These are phyloP conservation scores for Claviceps digitariae DNA, from an alignment of 2,329 filamentous ascomycete species.

Conservation along the genomic window DNA sequence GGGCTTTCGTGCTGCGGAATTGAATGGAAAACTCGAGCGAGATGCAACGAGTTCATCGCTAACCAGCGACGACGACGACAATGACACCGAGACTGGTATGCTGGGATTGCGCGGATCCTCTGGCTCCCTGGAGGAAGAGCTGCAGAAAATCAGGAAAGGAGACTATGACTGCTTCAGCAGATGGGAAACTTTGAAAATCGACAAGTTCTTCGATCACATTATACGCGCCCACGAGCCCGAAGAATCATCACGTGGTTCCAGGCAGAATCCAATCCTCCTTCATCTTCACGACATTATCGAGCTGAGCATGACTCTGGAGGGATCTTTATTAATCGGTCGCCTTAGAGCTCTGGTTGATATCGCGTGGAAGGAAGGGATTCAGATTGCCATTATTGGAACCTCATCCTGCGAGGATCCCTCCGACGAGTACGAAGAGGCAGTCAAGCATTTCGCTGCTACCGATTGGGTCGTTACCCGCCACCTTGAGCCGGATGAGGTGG, in stretches of 20 bases:
- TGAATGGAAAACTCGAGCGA: slow-evolving; percentile 39
- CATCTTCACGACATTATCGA: slow-evolving; percentile 74
- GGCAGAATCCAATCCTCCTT: slow-evolving; percentile 47
- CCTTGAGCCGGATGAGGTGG: slow-evolving; percentile 17
- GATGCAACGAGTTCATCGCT: slow-evolving; percentile 25
- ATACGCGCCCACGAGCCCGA: slow-evolving; percentile 31
- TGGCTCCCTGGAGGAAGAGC: slow-evolving; percentile 27
- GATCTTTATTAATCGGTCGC: slow-evolving; percentile 53
- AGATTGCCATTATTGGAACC: slow-evolving; percentile 69
- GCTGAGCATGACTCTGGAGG: slow-evolving; percentile 55
- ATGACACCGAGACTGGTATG: slow-evolving; percentile 19
- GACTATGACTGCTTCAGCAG: slow-evolving; percentile 26
- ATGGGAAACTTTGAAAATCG: slow-evolving; percentile 50
- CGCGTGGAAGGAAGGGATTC: slow-evolving; percentile 56
- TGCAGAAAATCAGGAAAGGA: slow-evolving; percentile 28
- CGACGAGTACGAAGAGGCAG: slow-evolving; percentile 26
- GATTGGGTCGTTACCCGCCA: slow-evolving; percentile 28
- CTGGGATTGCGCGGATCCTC: slow-evolving; percentile 16
- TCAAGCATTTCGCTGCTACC: slow-evolving; percentile 24
- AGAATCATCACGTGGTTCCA: slow-evolving; percentile 15
- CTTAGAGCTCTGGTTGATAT: slow-evolving; percentile 60
- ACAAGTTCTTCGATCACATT: slow-evolving; percentile 42
- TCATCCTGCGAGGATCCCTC: slow-evolving; percentile 42
- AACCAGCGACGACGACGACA: slow-evolving; percentile 20
- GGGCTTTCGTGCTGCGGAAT: slow-evolving; percentile 41